Evolutionary conservation across 2,329 filamentous ascomycete genomes (phyloP), one percentile per base, ranked within the genome.

Genomic region (Cryphonectria carpinicola): DNA sequence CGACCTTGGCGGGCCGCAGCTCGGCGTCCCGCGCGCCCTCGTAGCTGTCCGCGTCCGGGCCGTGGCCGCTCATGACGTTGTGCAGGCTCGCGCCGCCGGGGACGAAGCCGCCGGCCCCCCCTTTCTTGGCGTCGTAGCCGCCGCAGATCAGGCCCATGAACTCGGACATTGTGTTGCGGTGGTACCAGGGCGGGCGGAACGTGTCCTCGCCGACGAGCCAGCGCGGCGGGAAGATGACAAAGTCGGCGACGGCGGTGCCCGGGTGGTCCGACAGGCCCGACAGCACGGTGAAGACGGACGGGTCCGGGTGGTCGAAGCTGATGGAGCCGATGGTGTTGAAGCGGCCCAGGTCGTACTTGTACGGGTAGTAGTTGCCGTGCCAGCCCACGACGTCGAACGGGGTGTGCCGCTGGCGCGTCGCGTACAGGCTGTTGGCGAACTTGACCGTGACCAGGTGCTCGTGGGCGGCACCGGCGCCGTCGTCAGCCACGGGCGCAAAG

Each of bases 351-450:
- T 94, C 92, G 82, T 95, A 95, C 81, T 95, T 95, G 86, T 89
- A 93, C 0, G 92, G 92, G 72, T 92, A 91, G 81, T 94, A 94
- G 73, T 89, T 92, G 61, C 92, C 92, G 77, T 95, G 92, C 92
- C 92, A 95, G 3, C 90, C 91, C 3, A 94, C 92, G 0, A 95
- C 88, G 75, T 95, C 92, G 76, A 94, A 95, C 0, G 92, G 92
- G 0, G 89, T 91, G 78, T 94, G 92, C 14, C 84, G 79, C 80
- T 94, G 92, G 58, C 79, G 83, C 8, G 90, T 89, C 52, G 83
- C 81, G 81, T 92, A 94, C 66, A 93, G 86, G 63, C 85, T 83
- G 74, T 91, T 90, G 77, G 89, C 88, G 76, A 93, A 91, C 79
- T 93, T 93, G 78, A 85, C 85, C 46, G 86, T 85, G 49, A 93